These are phyloP conservation scores for Sicyos baderoa DNA, from an alignment of 306 rosid species.

Conservation along the genomic window DNA sequence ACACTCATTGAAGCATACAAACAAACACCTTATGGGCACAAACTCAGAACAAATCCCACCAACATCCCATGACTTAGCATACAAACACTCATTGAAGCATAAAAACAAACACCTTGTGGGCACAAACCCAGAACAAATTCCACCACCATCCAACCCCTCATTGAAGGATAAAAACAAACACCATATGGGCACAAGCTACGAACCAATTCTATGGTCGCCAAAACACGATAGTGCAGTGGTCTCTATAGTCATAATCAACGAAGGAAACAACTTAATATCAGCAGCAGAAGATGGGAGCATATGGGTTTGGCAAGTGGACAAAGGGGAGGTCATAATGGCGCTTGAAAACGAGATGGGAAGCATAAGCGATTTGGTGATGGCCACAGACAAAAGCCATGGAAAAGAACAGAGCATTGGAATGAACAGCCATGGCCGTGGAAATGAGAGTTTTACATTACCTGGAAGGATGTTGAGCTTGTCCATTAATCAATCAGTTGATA, in stretches of 20 bases:
- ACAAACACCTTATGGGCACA: too few species aligned
- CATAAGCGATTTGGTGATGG: conserved; percentile 48
- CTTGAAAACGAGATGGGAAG: conserved; percentile 30
- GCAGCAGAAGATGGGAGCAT: conserved; percentile 66
- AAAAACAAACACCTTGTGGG: not conserved
- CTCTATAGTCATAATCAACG: conserved; percentile 37
- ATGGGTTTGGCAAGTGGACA: conserved; percentile 45
- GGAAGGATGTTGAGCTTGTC: conserved; percentile 26
- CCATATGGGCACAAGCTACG: not conserved
- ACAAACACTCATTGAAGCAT: too few species aligned
- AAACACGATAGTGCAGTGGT: conserved; percentile 37
- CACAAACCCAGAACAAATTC: conserved; percentile 18
- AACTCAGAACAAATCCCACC: too few species aligned
- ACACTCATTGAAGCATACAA: too few species aligned
- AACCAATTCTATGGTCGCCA: conserved; percentile 25
- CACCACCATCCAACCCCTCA: conserved; percentile 3
- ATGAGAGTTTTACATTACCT: conserved; percentile 6
- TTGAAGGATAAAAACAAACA: conserved; percentile 15
- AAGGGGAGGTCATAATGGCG: conserved; percentile 33
- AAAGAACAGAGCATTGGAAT: not conserved
- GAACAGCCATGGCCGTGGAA: not conserved
- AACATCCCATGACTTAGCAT: too few species aligned
- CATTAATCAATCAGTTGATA: conserved; percentile 24
- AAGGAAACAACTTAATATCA: conserved; percentile 44
- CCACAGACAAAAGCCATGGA: conserved; percentile 17